Evolutionary conservation across 768 basidiomycete genomes (phyloP).

Genomic region (Macrolepiota fuliginosa): DNA sequence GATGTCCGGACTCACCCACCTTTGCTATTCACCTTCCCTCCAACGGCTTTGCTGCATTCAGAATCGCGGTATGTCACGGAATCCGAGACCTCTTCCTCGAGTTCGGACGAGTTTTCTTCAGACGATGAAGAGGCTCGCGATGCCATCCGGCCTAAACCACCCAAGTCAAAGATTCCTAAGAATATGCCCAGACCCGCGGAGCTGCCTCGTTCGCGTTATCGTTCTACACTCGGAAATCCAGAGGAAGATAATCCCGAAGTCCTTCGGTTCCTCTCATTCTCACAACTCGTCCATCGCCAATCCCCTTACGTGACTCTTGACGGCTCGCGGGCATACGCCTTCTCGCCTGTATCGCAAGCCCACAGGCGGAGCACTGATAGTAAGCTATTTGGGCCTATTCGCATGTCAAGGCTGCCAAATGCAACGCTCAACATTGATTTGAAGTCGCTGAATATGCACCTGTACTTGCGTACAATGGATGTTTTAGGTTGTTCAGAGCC

Average conservation of each 20-base stretch:
- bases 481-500: slow-evolving; percentile 69
- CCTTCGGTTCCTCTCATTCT: slow-evolving; percentile 32
- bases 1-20: slow-evolving; percentile 70
- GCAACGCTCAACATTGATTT: slow-evolving; percentile 52
- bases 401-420: slow-evolving; percentile 48
- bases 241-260: slow-evolving; percentile 22
- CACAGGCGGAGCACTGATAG: slow-evolving; percentile 15
- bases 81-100: slow-evolving; percentile 17
- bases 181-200: slow-evolving; percentile 18
- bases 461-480: slow-evolving; percentile 59
- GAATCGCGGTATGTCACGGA: slow-evolving; percentile 11
- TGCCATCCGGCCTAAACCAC: slow-evolving; percentile 25
- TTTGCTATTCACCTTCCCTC: slow-evolving; percentile 56
- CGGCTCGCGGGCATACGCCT: slow-evolving; percentile 37
- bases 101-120: slow-evolving; percentile 20
- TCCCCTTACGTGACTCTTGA: slow-evolving; percentile 50
- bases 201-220: slow-evolving; percentile 18
- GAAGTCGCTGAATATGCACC: slow-evolving; percentile 58
- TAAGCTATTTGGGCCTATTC: slow-evolving; percentile 14
- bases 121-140: slow-evolving; percentile 37
- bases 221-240: slow-evolving; percentile 15
- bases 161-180: slow-evolving; percentile 17
- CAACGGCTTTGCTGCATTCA: slow-evolving; percentile 20
- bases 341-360: slow-evolving; percentile 37
- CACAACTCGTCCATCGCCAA: slow-evolving; percentile 32